Conservation (phyloP, 1,284 basidiomycete species). For the Boletus subluridellus region DNA sequence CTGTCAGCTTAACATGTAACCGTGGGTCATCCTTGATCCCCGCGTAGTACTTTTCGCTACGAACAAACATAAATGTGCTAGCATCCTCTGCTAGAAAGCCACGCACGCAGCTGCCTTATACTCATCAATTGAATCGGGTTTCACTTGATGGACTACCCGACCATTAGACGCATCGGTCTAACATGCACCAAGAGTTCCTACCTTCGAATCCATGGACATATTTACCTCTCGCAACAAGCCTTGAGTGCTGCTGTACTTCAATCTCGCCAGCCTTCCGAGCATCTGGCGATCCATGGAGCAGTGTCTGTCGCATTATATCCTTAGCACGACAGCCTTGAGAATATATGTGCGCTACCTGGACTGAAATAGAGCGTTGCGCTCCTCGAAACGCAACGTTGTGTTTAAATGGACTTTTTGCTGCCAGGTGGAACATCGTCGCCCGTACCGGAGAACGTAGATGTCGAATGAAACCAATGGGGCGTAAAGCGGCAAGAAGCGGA, state of each 20-base stretch:
- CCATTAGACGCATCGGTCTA: conserved; percentile 3
- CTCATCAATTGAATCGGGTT: conserved; percentile 71
- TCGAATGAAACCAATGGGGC: conserved; percentile 9
- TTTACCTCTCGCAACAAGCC: conserved; percentile 81
- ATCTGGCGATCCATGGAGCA: conserved; percentile 75
- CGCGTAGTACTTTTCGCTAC: conserved; percentile 76
- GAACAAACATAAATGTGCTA: conserved; percentile 10
- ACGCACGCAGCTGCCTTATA: conserved; percentile 86
- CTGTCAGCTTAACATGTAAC: conserved; percentile 81
- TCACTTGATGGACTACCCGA: conserved; percentile 72
- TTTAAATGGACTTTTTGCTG: conserved; percentile 28
- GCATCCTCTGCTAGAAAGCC: conserved; percentile 3
- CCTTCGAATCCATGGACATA: conserved; percentile 87
- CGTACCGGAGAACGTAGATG: conserved; percentile 4
- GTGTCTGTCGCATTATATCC: conserved; percentile 38
- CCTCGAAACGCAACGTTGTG: conserved; percentile 25
- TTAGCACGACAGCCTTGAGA: conserved; percentile 24
- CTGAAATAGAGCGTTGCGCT: conserved; percentile 52
- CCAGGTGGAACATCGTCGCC: conserved; percentile 27
- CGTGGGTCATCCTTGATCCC: conserved; percentile 70
- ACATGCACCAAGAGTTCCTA: conserved; percentile 37
- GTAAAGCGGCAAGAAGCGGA: conserved; percentile 17
- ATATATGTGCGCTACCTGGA: conserved; percentile 47
- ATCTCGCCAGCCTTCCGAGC: conserved; percentile 80
- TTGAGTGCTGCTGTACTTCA: conserved; percentile 75